Evolutionary conservation across 345 rosid genomes (phyloP).

Genomic region (Hevea brasiliensis): DNA sequence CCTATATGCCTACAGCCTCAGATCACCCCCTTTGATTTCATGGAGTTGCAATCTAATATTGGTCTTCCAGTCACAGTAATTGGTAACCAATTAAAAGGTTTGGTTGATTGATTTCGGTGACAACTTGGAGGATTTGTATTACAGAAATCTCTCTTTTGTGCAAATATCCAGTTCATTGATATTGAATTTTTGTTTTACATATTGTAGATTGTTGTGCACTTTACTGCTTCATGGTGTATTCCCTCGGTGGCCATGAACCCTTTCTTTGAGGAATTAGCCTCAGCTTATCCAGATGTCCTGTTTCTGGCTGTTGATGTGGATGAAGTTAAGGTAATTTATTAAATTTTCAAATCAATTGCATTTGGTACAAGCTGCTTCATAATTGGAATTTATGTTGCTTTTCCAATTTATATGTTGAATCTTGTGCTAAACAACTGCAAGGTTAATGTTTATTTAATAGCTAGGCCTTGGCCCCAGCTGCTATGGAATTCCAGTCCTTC

Average conservation of each 20-base stretch:
- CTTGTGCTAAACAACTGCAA: neutral
- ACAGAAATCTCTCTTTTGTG: neutral
- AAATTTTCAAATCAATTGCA: neutral
- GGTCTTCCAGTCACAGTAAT: neutral
- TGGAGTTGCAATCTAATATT: neutral
- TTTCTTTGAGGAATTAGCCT: constrained; percentile 65
- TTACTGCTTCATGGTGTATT: constrained; percentile 88
- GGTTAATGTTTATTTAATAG: no score
- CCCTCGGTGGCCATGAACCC: constrained; percentile 94
- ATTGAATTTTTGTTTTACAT: constrained; percentile 6
- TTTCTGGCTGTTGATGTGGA: constrained; percentile 90
- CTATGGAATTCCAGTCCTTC: no score
- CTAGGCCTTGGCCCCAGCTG: no score
- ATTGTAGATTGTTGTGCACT: constrained; percentile 75
- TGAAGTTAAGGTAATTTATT: constrained; percentile 62
- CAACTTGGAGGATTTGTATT: neutral
- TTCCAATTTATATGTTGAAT: neutral
- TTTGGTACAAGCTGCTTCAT: neutral
- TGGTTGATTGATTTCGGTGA: neutral
- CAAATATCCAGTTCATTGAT: neutral
- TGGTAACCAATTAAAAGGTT: no score
- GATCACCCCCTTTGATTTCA: neutral
- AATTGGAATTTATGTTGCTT: neutral
- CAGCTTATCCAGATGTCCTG: constrained; percentile 54
- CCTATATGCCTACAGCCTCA: no score